Percentiles rank a stretch among this genome's conserved stretches.
Conservation (phyloP, 495 filamentous ascomycete species). For the Thermothielavioides terrestris region DNA sequence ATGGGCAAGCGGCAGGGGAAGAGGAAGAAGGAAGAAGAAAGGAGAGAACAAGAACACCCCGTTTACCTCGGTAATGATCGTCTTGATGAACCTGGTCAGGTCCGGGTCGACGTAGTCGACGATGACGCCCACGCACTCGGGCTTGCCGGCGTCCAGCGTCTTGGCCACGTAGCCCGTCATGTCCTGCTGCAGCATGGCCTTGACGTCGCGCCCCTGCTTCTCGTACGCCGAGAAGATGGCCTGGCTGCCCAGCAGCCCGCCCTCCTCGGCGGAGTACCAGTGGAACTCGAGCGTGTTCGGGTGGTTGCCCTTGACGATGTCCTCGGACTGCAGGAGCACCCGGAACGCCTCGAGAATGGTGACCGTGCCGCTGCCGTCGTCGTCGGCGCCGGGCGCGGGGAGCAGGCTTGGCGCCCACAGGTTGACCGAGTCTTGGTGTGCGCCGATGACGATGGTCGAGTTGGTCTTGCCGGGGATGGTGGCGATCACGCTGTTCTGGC, state of each 20-base stretch:
- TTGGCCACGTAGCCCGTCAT: conserved; percentile 91
- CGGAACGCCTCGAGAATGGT: conserved; percentile 56
- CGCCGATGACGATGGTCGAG: conserved; percentile 64
- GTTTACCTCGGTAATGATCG: conserved; percentile 69
- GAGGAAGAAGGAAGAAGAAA: neutral
- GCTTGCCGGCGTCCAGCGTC: conserved; percentile 72
- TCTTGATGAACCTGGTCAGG: conserved; percentile 88
- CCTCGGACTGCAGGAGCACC: conserved; percentile 44
- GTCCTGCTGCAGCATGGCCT: conserved; percentile 98
- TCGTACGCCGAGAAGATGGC: conserved; percentile 84
- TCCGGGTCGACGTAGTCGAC: conserved; percentile 79
- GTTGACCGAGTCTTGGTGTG: conserved; percentile 73
- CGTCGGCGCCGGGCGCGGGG: conserved; percentile 54
- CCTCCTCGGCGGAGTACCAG: conserved; percentile 97
- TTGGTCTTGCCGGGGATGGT: conserved; percentile 82
- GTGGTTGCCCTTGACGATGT: conserved; percentile 45
- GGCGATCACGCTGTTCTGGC: conserved; percentile 84
- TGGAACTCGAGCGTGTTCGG: conserved; percentile 94
- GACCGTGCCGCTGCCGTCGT: conserved; percentile 52
- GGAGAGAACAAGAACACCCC: no score
- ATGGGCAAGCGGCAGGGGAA: no score
- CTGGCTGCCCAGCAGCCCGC: conserved; percentile 83
- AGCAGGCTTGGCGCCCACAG: conserved; percentile 79
- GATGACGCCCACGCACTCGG: conserved; percentile 87
- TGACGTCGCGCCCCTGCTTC: conserved; percentile 63